Evolutionary conservation across 257 asterid genomes (phyloP), one percentile per base, ranked within the genome.

Genomic region (Solanum raphanifolium): DNA sequence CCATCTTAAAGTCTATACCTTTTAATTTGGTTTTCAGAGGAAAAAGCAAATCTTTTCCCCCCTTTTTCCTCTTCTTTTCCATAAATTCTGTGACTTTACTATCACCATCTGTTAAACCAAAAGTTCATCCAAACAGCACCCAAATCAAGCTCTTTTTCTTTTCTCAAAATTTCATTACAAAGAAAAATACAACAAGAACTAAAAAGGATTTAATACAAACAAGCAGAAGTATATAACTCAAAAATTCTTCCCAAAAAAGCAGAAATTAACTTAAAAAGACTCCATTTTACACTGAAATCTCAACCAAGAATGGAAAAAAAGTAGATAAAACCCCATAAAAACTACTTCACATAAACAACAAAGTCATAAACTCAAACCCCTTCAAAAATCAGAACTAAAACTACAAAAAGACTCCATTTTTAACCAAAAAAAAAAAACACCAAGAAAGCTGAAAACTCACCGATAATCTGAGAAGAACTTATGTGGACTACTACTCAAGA

Each of bases 391-490:
- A 48, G 18, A 46, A 46, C 13, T 18, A 46, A 48, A 81, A 81
- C 27, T 48, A 81, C 85, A 48, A 46, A 81, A 81, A 29, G 69
- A 81, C 66, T 18, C 41, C 36, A 81, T 81, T 48, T 81, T 81
- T 46, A 48, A 29, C 41, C 34, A 12, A 43, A 43, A 43, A 2
- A 1, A 76, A 39, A 32, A 79, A 23, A 86, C 31, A 31, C 23
- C 21, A 71, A 81, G 31, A 7, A 12, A 90, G 43, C 21, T 69
- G 85, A 31, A 9, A 46, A 88, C 92, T 89, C 88, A 90, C 94
- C 66, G 71, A 87, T 81, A 82, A 27, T 90, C 72, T 32, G 83
- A 73, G 84, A 18, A 86, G 48, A 86, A 73, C 58, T 18, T 48
- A 71, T 13, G 6, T 27, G 68, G 23, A 25, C 27, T 43, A 16